These are phyloP conservation scores for Epichloe scottii DNA, from an alignment of 2,329 filamentous ascomycete species.

Conservation along the genomic window DNA sequence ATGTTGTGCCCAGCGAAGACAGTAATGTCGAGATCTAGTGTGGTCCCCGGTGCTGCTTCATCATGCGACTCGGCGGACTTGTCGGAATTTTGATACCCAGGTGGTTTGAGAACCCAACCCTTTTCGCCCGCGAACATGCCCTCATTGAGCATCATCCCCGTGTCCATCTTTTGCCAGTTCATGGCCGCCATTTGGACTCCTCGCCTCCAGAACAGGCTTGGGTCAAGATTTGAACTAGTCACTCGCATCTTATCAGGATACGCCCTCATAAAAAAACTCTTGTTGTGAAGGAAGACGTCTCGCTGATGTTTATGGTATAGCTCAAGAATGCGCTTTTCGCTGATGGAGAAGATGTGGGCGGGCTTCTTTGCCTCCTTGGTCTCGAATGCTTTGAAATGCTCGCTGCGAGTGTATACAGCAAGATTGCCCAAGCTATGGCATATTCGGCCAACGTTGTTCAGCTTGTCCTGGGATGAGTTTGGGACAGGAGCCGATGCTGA, in stretches of 20 bases:
- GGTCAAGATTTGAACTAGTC: slow-evolving; percentile 88
- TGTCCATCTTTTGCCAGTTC: slow-evolving; percentile 93
- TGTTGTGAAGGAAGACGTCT: slow-evolving; percentile 78
- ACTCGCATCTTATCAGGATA: slow-evolving; percentile 73
- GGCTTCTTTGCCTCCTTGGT: slow-evolving; percentile 48
- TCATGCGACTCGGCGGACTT: slow-evolving; percentile 28
- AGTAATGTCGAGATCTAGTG: slow-evolving; percentile 56
- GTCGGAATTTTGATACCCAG: slow-evolving; percentile 49
- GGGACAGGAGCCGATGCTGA: background rate
- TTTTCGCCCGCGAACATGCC: slow-evolving; percentile 86
- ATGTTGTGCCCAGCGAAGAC: slow-evolving; percentile 68
- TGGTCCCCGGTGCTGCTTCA: slow-evolving; percentile 34
- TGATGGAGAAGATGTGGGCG: slow-evolving; percentile 75
- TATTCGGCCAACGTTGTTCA: slow-evolving; percentile 45
- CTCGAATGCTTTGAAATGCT: slow-evolving; percentile 63
- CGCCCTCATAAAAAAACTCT: slow-evolving; percentile 76
- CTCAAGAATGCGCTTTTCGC: slow-evolving; percentile 60
- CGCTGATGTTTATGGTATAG: slow-evolving; percentile 49
- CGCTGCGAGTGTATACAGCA: slow-evolving; percentile 78
- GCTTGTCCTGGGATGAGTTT: slow-evolving; percentile 11
- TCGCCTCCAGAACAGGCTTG: slow-evolving; percentile 78
- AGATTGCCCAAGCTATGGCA: slow-evolving; percentile 59
- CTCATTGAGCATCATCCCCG: slow-evolving; percentile 92
- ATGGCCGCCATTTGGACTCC: slow-evolving; percentile 96
- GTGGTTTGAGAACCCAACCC: slow-evolving; percentile 79